A percentile compares a stretch with the other conserved stretches of the same genome.
phyloP scores from a whole-genome alignment of 257 asterid genomes.

The Forsythia suspensa region DNA sequence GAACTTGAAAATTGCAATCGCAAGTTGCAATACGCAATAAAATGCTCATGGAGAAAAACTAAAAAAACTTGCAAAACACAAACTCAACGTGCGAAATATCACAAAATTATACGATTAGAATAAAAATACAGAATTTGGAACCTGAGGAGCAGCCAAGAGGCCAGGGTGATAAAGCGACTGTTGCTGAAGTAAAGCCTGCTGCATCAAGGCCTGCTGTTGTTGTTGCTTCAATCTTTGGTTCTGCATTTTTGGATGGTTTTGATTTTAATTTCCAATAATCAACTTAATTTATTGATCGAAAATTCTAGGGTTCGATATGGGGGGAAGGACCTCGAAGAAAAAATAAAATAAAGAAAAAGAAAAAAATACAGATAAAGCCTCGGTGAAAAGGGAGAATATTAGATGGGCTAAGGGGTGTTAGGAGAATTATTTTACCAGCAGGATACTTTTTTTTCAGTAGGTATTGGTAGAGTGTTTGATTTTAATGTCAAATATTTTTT shows the following conservation, averaged over 20 bases:
- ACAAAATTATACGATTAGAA: not conserved
- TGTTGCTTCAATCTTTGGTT: conserved; percentile 84
- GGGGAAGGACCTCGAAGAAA: conserved; percentile 32
- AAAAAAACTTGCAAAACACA: not conserved
- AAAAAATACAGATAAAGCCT: conserved; percentile 14
- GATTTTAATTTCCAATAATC: conserved; percentile 2
- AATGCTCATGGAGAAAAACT: not conserved
- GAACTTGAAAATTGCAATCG: too few relatives aligned
- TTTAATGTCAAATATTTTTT: too few relatives aligned
- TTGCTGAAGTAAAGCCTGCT: conserved; percentile 91
- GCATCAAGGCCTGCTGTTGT: conserved; percentile 91
- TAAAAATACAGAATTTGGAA: conserved; percentile 12
- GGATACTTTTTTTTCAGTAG: too few relatives aligned
- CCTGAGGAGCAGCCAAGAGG: conserved; percentile 94
- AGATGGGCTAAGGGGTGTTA: conserved; percentile 9
- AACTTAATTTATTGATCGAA: conserved; percentile 32
- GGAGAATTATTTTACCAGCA: too few relatives aligned
- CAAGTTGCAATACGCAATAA: not conserved
- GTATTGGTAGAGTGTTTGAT: too few relatives aligned
- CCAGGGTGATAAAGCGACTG: conserved; percentile 91
- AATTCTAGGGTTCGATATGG: conserved; percentile 49
- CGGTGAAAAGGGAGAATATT: conserved; percentile 23
- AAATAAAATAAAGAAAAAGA: conserved; percentile 1
- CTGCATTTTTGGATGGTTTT: conserved; percentile 53
- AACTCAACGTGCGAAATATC: not conserved